These are phyloP conservation scores for Trichoderma guizhouense DNA, from an alignment of 2,329 filamentous ascomycete species.

Conservation along the genomic window DNA sequence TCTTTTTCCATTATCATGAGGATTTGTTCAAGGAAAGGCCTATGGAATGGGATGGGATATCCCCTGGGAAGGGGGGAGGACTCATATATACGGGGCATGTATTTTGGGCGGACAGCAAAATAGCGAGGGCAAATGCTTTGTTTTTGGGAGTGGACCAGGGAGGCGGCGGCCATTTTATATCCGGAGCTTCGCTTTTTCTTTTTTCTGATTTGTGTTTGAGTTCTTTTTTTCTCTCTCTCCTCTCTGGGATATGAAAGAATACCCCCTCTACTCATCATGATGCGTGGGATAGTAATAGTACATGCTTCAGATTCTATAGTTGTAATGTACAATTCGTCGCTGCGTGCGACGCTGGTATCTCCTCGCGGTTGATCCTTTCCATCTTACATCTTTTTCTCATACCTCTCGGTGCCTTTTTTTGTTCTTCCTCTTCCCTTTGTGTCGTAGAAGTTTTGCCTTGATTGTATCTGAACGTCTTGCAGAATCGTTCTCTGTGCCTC, in stretches of 20 bases:
- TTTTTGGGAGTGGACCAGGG: background rate
- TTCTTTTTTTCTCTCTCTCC: background rate
- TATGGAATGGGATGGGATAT: background rate
- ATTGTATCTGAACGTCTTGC: background rate
- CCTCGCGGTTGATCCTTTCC: background rate
- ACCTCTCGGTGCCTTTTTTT: background rate
- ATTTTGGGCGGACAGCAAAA: conserved; percentile 3
- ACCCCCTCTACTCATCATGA: conserved; percentile 5
- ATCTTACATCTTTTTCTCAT: background rate
- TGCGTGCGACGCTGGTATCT: background rate
- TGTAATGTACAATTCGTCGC: conserved; percentile 10
- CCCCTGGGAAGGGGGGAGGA: background rate
- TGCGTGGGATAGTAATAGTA: conserved; percentile 7
- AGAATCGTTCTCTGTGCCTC: background rate
- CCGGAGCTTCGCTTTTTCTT: background rate
- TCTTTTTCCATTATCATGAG: background rate
- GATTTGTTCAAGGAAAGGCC: background rate
- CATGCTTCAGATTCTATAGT: background rate
- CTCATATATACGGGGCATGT: background rate
- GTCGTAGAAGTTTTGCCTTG: background rate
- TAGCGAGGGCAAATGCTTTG: background rate
- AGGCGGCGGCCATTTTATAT: background rate
- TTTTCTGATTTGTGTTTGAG: background rate
- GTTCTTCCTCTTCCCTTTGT: background rate
- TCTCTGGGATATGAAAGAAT: background rate